Base-by-base conservation (phyloP, 495 filamentous ascomycete species). In the Penicillium robsamsonii region DNA sequence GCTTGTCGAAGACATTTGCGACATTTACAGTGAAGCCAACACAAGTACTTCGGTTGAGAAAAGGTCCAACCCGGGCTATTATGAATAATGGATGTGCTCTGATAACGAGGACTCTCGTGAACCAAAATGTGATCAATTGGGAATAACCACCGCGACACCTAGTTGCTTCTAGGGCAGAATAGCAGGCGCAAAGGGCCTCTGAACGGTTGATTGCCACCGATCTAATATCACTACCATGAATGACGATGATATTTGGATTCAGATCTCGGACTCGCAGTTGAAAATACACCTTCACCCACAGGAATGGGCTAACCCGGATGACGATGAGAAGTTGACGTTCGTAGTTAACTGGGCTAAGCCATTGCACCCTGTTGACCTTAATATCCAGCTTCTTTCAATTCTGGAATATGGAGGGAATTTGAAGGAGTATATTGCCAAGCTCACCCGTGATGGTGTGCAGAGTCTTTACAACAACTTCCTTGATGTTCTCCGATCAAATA, bases 41-140 rank as follows among this genome's bases (percentile, higher is more conserved):
- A 7, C 72, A 82, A 46, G 70, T 87, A 33, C 42, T 67, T 15
- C 60, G 63, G 17, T 46, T 75, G 30, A 33, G 46, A 13, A 71
- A 80, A 51, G 48, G 54, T 17, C 61, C 62, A 9, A 57, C 22
- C n/a, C 56, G 60, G 6, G 51, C 66, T 12, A 79, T 88, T 0
- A 95, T 95, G 90, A 92, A 92, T 57, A 90, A 95, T 62, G 90
- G 90, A 5, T 90, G 90, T 49, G 88, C 83, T 13, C 70, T 85
- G 27, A 87, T 91, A 68, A 94, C 90, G 0, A 74, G 76, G 35
- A 67, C 68, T 4, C 76, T 90, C 22, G 90, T 88, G 6, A 71
- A 75, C 22, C 72, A 75, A 35, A 79, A 93, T 79, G 80, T 9
- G 75, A 85, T 33, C 61, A 65, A 2, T 75, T 92, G 31, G 82